Conservation (phyloP, 78 protist species). For the Polysphondylium violaceum region DNA sequence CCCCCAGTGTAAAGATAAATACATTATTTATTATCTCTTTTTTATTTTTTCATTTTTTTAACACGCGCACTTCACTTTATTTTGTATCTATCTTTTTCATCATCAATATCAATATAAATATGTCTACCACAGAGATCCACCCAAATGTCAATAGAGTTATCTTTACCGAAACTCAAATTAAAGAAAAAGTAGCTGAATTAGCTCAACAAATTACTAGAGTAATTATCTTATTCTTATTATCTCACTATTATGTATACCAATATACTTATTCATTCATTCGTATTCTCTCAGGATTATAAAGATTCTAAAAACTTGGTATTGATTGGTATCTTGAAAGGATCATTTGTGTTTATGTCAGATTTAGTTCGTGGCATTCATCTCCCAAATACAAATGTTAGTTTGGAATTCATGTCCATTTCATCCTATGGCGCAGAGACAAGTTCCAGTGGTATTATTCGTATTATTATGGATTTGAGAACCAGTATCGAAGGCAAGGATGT, state of each 20-base stretch:
- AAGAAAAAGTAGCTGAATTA: slow-evolving; percentile 17
- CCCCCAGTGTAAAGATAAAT: background rate
- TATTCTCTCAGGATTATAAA: slow-evolving; percentile 43
- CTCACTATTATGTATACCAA: no score
- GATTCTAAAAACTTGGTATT: slow-evolving; percentile 65
- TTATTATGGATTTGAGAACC: slow-evolving; percentile 68
- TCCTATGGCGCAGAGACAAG: slow-evolving; percentile 49
- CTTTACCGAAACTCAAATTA: slow-evolving; percentile 42
- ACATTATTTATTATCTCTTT: background rate
- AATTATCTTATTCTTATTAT: background rate
- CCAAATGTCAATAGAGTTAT: slow-evolving; percentile 52
- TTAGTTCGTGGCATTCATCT: slow-evolving; percentile 59
- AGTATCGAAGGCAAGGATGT: slow-evolving; percentile 78
- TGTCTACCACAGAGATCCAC: slow-evolving; percentile 17
- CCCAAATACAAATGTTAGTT: slow-evolving; percentile 59
- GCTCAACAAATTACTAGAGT: slow-evolving; percentile 33
- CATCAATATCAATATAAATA: background rate
- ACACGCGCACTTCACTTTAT: no score
- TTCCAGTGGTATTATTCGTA: slow-evolving; percentile 64
- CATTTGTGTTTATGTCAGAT: slow-evolving; percentile 82
- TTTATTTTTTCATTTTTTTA: no score
- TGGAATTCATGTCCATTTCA: slow-evolving; percentile 80
- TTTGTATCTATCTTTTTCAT: no score
- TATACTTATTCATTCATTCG: background rate
- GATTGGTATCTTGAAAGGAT: slow-evolving; percentile 79